These are phyloP conservation scores for Colletotrichum caudatum DNA, from an alignment of 2,329 filamentous ascomycete genomes.

Conservation along the genomic window DNA sequence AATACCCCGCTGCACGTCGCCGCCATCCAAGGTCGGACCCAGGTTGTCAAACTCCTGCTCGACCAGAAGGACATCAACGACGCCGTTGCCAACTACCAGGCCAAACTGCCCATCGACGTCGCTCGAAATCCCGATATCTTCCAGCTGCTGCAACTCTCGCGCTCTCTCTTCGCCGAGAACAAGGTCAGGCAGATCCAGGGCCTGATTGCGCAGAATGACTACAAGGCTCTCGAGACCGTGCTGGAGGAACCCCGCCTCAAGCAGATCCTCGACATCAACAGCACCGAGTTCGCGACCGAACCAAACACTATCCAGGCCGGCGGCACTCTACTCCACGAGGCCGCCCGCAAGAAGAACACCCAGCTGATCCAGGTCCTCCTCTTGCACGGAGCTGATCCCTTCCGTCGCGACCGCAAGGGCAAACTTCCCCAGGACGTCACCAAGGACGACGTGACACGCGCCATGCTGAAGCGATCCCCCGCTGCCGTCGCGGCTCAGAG, in stretches of 20 bases:
- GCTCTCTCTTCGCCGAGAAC: slow-evolving; percentile 88
- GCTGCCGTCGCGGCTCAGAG: slow-evolving; percentile 94
- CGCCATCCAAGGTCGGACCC: slow-evolving; percentile 81
- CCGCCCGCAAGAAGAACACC: slow-evolving; percentile 86
- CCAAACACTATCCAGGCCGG: slow-evolving; percentile 80
- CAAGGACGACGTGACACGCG: slow-evolving; percentile 89
- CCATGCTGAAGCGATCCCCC: slow-evolving; percentile 93
- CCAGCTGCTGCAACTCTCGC: slow-evolving; percentile 90
- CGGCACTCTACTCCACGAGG: slow-evolving; percentile 94
- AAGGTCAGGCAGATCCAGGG: slow-evolving; percentile 88
- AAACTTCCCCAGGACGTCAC: slow-evolving; percentile 97
- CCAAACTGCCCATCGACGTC: slow-evolving; percentile 87
- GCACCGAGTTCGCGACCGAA: slow-evolving; percentile 87
- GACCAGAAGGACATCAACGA: slow-evolving; percentile 90
- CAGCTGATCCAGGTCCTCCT: slow-evolving; percentile 90
- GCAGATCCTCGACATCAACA: slow-evolving; percentile 91
- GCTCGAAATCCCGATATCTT: slow-evolving; percentile 95
- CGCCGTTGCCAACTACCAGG: slow-evolving; percentile 84
- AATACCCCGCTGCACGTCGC: slow-evolving; percentile 95
- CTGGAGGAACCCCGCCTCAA: slow-evolving; percentile 88
- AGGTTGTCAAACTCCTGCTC: slow-evolving; percentile 85
- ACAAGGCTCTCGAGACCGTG: slow-evolving; percentile 81
- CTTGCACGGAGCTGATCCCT: slow-evolving; percentile 95
- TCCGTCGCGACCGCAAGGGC: slow-evolving; percentile 92
- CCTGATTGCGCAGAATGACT: slow-evolving; percentile 78